Base-by-base conservation (phyloP, 768 basidiomycete genomes). In the Cystofilobasidium capitatum region DNA sequence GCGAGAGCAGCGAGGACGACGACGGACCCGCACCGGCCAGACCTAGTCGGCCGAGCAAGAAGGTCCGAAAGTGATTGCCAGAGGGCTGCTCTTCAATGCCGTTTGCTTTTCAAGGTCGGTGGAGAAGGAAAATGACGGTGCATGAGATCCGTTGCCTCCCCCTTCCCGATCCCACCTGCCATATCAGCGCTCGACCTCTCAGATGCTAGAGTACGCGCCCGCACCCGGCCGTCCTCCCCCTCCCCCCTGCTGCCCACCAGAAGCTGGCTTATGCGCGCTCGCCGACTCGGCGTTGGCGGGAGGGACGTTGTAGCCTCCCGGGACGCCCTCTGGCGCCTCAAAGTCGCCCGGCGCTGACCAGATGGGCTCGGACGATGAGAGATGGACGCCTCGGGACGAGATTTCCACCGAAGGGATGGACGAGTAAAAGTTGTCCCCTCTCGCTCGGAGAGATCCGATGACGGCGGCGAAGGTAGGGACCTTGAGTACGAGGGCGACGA, bases 341-440 rank as follows among this genome's bases (percentile, higher is more conserved):
- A 61, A 39, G 26, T 61, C 44, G 35, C 66, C 66, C 8, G 60
- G 62, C 66, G 58, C 47, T 9, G 42, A 17, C 55, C 47, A 63
- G 54, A 62, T 49, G 1, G 65, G 57, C 44, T 66, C 57, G 3
- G 51, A 37, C 3, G 65, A 6, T 24, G 35, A 29, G 22, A 68
- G n/a, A 31, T 35, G 39, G 31, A 68, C 62, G 24, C 66, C 61
- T 57, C 66, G 60, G 20, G 62, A 58, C 33, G 66, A 63, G 16
- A 68, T 45, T 12, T 68, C 36, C 40, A 68, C 44, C 6, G 42
- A 35, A 29, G 66, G 66, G 55, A 63, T 55, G 22, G 60, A 37
- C 4, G 51, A 2, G 44, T 54, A 68, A 9, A 54, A 55, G 33
- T 68, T 49, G 40, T 68, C 66, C 14, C 66, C 66, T 9, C 66